Conservation (phyloP, 2,329 filamentous ascomycete genomes). For the Aspergillus hiratsukae region DNA sequence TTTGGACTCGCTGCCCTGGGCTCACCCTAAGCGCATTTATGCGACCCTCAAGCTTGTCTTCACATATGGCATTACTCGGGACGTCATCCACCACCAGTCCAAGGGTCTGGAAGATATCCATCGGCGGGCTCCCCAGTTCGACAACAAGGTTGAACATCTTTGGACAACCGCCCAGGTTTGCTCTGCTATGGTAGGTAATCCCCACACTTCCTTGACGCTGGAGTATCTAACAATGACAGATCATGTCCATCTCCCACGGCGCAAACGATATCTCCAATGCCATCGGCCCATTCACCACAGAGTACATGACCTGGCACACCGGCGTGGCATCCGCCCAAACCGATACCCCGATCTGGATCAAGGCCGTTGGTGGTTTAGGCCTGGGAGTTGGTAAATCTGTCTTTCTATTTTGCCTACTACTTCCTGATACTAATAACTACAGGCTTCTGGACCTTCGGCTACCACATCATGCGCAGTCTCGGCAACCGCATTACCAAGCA, state of each 20-base stretch:
- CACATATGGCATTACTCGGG: constrained; percentile 23
- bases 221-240: constrained; percentile 17
- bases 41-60: too few relatives aligned
- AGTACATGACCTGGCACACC: constrained; percentile 34
- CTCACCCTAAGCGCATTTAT: constrained; percentile 21
- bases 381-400: constrained; percentile 11
- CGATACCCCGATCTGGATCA: constrained; percentile 34
- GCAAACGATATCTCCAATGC: constrained; percentile 44
- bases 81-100: constrained; percentile 21
- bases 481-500: constrained; percentile 42
- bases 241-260: constrained; percentile 44
- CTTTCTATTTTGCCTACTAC: constrained; percentile 22
- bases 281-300: constrained; percentile 38
- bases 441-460: constrained; percentile 42
- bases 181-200: too few relatives aligned
- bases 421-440: constrained; percentile 27
- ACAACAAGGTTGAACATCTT: constrained; percentile 46
- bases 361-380: too few relatives aligned
- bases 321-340: constrained; percentile 28
- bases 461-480: constrained; percentile 37
- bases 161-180: constrained; percentile 15
- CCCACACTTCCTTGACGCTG: too few relatives aligned
- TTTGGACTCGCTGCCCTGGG: too few relatives aligned
- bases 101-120: constrained; percentile 7
- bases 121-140: constrained; percentile 40